A percentile compares a stretch with the other conserved stretches of the same genome.
phyloP scores from a whole-genome alignment of 2,329 filamentous ascomycete genomes.

The Clarireedia monteithiana region DNA sequence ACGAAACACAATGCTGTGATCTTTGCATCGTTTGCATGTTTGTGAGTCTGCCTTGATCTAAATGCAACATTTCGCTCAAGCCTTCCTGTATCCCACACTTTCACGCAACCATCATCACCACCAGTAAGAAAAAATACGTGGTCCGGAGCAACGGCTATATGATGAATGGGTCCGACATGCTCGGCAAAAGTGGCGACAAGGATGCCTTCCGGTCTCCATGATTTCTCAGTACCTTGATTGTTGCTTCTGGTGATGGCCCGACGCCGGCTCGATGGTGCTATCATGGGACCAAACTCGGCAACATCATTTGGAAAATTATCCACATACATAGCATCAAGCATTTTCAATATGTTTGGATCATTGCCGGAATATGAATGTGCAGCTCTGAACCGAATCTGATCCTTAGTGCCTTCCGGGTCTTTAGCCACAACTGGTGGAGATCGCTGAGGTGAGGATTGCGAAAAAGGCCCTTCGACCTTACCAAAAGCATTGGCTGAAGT shows the following conservation, averaged over 20 bases:
- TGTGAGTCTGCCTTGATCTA: conserved; percentile 78
- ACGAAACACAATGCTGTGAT: conserved; percentile 84
- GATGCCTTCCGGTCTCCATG: conserved; percentile 78
- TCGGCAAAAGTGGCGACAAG: conserved; percentile 86
- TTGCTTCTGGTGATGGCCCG: conserved; percentile 36
- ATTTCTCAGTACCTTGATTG: conserved; percentile 37
- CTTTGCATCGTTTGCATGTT: conserved; percentile 60
- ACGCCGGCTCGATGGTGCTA: conserved; percentile 57
- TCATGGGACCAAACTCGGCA: conserved; percentile 69
- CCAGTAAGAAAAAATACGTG: conserved; percentile 92
- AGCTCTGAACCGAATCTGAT: conserved; percentile 43
- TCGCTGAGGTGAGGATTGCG: conserved; percentile 25
- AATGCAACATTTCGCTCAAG: conserved; percentile 88
- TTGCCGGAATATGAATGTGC: conserved; percentile 83
- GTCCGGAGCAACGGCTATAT: conserved; percentile 77
- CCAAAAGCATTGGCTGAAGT: conserved; percentile 58
- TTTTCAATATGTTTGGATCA: conserved; percentile 58
- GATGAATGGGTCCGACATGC: conserved; percentile 74
- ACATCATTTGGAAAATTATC: conserved; percentile 61
- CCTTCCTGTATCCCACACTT: conserved; percentile 85
- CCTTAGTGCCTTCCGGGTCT: conserved; percentile 28
- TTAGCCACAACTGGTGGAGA: conserved; percentile 33
- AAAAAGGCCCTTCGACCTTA: conserved; percentile 47
- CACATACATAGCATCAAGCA: conserved; percentile 79
- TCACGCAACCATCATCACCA: conserved; percentile 84